Evolutionary conservation across 805 yeast genomes (phyloP).

Genomic region (Nakazawaea ambrosiae): DNA sequence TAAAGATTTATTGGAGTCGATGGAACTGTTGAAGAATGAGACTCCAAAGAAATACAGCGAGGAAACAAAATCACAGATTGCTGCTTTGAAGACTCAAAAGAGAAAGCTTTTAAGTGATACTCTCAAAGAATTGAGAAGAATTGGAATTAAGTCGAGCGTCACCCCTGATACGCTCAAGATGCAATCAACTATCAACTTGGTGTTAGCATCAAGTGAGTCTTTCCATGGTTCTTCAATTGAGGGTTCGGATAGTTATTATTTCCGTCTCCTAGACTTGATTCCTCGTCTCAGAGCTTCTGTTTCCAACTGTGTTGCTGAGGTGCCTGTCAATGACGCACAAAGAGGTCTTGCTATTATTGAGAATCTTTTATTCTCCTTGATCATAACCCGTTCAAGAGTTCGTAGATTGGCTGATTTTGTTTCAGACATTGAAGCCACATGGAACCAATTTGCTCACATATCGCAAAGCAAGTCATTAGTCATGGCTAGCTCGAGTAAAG

Average conservation of each 20-base stretch:
- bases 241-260: slow-evolving; percentile 48
- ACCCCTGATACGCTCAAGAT: slow-evolving; percentile 58
- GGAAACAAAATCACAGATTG: slow-evolving; percentile 63
- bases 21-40: slow-evolving; percentile 59
- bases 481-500: too few species aligned
- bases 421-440: slow-evolving; percentile 4
- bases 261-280: slow-evolving; percentile 66
- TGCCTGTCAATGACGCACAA: slow-evolving; percentile 66
- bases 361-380: slow-evolving; percentile 53
- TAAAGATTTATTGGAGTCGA: slow-evolving; percentile 43
- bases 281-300: slow-evolving; percentile 72
- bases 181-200: slow-evolving; percentile 55
- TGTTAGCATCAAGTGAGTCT: slow-evolving; percentile 49
- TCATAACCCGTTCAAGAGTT: slow-evolving; percentile 37
- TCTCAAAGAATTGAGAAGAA: slow-evolving; percentile 61
- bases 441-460: not conserved
- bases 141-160: slow-evolving; percentile 67
- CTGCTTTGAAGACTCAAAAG: slow-evolving; percentile 77
- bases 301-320: slow-evolving; percentile 57
- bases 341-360: slow-evolving; percentile 75
- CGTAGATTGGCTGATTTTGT: slow-evolving; percentile 15
- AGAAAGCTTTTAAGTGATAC: slow-evolving; percentile 70
- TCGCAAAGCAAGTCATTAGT: not conserved
- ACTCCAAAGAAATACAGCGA: slow-evolving; percentile 71
- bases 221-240: slow-evolving; percentile 32